phyloP scores from a whole-genome alignment of 2,329 filamentous ascomycete species.

The Dryadomyces quercivorus region DNA sequence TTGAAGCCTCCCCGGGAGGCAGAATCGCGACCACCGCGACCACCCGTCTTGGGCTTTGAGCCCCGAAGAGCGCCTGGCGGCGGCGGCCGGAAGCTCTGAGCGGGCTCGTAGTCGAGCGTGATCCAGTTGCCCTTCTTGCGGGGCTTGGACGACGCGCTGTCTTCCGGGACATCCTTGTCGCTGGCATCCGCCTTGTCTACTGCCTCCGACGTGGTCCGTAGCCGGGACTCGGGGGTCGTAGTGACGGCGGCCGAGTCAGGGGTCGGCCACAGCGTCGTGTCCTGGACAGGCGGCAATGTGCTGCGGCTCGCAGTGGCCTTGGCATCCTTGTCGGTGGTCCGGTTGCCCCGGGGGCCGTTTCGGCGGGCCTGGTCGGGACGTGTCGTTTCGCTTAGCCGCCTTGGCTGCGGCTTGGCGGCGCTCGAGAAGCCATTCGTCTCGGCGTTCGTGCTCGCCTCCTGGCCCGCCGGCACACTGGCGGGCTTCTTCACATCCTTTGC shows the following conservation, averaged over 20 bases:
- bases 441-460: neutral
- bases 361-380: conserved; percentile 25
- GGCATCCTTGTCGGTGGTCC: conserved; percentile 31
- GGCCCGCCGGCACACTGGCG: neutral
- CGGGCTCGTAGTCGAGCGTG: conserved; percentile 68
- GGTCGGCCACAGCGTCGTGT: conserved; percentile 80
- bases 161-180: conserved; percentile 53
- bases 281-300: conserved; percentile 53
- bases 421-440: conserved; percentile 28
- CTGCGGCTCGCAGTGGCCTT: conserved; percentile 16
- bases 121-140: conserved; percentile 78
- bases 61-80: conserved; percentile 39
- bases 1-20: conserved; percentile 16
- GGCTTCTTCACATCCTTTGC: conserved; percentile 13
- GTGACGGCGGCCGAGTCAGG: conserved; percentile 62
- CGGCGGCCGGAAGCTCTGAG: conserved; percentile 77
- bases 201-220: conserved; percentile 23
- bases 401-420: conserved; percentile 20
- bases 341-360: conserved; percentile 30
- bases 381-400: conserved; percentile 27
- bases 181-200: conserved; percentile 47
- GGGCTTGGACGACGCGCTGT: conserved; percentile 32
- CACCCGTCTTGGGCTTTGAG: conserved; percentile 37
- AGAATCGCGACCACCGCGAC: conserved; percentile 28
- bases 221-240: neutral